Percentiles rank a stretch among this genome's conserved stretches.
phyloP scores from a whole-genome alignment of 139 green algal species.

The Tetradesmus lagerheimii region DNA sequence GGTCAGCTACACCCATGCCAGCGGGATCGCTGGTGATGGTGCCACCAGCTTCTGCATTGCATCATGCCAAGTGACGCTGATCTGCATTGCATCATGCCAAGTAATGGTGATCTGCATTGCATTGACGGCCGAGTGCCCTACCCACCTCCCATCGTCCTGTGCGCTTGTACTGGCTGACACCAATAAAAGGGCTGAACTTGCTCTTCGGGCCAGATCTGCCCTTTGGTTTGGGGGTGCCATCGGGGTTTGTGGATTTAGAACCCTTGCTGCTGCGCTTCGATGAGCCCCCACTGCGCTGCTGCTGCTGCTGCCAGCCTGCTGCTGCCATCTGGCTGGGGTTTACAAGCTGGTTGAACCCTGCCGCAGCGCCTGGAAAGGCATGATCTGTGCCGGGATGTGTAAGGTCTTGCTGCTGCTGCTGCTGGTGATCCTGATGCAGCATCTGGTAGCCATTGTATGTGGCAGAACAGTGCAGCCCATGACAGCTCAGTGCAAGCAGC shows the following conservation, averaged over 20 bases:
- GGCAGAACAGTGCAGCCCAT: not conserved
- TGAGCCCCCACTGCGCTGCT: not conserved
- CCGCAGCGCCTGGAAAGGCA: not conserved
- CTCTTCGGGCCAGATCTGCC: conserved; percentile 54
- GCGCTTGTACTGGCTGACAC: conserved; percentile 61
- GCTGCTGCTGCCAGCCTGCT: not conserved
- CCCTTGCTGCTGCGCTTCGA: not conserved
- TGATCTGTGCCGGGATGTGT: not conserved
- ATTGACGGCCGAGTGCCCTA: too few relatives aligned
- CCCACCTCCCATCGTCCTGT: conserved; percentile 52
- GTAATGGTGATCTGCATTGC: too few relatives aligned
- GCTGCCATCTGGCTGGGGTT: not conserved
- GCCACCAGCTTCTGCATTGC: too few relatives aligned
- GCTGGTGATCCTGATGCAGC: not conserved
- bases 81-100: too few relatives aligned
- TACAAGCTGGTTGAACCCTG: not conserved
- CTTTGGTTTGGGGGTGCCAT: not conserved
- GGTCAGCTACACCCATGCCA: too few relatives aligned
- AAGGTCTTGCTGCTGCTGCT: not conserved
- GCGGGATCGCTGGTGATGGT: too few relatives aligned
- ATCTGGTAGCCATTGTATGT: not conserved
- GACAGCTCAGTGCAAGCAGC: not conserved
- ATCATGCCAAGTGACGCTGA: too few relatives aligned
- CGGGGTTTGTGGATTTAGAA: not conserved
- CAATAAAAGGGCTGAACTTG: conserved; percentile 53